Evolutionary conservation across 768 basidiomycete species (phyloP).

Genomic region (Suillus spraguei): DNA sequence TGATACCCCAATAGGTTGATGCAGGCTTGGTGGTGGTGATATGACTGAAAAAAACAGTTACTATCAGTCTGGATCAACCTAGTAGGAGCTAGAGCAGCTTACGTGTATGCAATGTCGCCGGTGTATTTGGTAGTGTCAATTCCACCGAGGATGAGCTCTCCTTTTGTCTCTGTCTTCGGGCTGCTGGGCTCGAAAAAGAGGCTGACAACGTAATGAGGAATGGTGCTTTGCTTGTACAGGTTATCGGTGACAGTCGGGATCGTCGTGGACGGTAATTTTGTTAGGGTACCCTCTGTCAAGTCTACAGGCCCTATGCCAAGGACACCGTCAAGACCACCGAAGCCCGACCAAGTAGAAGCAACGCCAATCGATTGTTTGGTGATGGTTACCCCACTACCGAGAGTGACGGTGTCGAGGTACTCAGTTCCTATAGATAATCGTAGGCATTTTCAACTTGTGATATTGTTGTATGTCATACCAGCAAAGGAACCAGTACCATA

Average conservation of each 20-base stretch:
- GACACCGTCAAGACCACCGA: conserved; percentile 60
- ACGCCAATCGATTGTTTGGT: conserved; percentile 65
- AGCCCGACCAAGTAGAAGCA: conserved; percentile 44
- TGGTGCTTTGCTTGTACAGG: conserved; percentile 42
- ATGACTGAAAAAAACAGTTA: conserved; percentile 33
- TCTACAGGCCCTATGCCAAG: conserved; percentile 64
- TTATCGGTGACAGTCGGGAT: conserved; percentile 65
- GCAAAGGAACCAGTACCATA: conserved; percentile 67
- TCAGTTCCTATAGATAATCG: conserved; percentile 36
- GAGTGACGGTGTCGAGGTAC: conserved; percentile 54
- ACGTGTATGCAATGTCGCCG: conserved; percentile 47
- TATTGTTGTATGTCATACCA: conserved; percentile 34
- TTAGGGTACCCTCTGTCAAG: conserved; percentile 47
- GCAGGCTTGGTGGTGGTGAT: conserved; percentile 49
- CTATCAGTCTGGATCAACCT: not conserved
- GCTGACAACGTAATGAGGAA: conserved; percentile 43
- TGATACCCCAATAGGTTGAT: conserved; percentile 58
- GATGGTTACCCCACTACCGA: conserved; percentile 53
- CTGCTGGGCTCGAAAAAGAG: conserved; percentile 54
- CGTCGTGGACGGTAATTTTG: not conserved
- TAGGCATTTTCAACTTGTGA: conserved; percentile 1
- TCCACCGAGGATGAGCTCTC: conserved; percentile 56
- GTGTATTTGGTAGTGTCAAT: conserved; percentile 26
- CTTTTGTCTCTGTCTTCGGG: conserved; percentile 36
- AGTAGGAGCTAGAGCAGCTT: conserved; percentile 14